Conservation (phyloP, 2,329 filamentous ascomycete genomes). For the Plenodomus lindquistii region DNA sequence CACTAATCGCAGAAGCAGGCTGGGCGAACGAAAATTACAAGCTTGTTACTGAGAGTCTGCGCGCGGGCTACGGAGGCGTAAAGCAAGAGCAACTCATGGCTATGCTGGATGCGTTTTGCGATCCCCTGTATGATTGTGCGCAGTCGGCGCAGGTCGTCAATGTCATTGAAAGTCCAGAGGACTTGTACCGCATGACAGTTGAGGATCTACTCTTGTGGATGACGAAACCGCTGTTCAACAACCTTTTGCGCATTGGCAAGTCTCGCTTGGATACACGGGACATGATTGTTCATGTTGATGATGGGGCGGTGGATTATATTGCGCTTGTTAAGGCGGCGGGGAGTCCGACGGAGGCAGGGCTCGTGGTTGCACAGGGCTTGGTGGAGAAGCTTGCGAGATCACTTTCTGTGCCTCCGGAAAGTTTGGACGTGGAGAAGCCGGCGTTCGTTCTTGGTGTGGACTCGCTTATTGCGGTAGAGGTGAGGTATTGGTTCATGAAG, state of each 20-base stretch:
- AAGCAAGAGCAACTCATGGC: neutral
- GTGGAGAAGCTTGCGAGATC: neutral
- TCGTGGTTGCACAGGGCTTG: neutral
- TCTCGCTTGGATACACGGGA: neutral
- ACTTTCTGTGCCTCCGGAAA: neutral
- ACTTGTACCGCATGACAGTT: neutral
- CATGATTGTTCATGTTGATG: neutral
- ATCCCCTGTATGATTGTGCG: neutral
- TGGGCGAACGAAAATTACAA: neutral
- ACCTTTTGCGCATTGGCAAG: neutral
- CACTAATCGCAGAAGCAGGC: neutral
- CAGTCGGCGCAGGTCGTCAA: neutral
- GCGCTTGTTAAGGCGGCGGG: neutral
- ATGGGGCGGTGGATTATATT: neutral
- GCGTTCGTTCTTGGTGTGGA: neutral
- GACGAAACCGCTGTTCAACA: neutral
- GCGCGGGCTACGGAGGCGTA: neutral
- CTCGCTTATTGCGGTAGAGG: slow-evolving; percentile 1
- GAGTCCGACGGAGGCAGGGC: neutral
- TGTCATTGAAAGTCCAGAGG: neutral
- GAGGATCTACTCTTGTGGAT: neutral
- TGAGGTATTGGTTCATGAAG: slow-evolving; percentile 1
- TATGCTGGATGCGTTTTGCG: neutral
- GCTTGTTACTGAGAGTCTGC: neutral
- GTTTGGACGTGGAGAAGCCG: neutral